Evolutionary conservation across 2,329 filamentous ascomycete species (phyloP).

Genomic region (Cadophora sp.): DNA sequence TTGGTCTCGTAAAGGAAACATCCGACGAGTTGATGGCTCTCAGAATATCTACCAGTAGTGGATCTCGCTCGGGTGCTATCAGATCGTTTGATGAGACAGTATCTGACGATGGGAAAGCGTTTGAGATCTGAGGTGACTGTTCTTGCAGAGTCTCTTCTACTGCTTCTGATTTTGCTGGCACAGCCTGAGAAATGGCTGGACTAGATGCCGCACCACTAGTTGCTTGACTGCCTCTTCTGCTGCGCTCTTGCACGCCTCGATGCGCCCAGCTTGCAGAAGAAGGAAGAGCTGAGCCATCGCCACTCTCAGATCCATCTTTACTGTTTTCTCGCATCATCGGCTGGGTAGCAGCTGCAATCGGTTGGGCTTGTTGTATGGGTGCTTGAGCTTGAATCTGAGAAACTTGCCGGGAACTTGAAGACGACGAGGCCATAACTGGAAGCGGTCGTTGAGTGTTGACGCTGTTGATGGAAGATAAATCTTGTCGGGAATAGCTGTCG

Average conservation of each 20-base stretch:
- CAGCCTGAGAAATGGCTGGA: constrained; percentile 71
- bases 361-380: constrained; percentile 44
- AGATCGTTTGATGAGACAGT: constrained; percentile 21
- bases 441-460: constrained; percentile 78
- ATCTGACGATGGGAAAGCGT: constrained; percentile 1
- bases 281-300: constrained; percentile 89
- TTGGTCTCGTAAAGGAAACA: constrained; percentile 55
- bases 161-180: constrained; percentile 61
- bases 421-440: constrained; percentile 56
- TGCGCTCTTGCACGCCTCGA: constrained; percentile 68
- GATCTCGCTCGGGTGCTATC: constrained; percentile 34
- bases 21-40: constrained; percentile 55
- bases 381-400: constrained; percentile 47
- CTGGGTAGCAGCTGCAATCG: constrained; percentile 54
- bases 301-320: constrained; percentile 75
- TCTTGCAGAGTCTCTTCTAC: constrained; percentile 43
- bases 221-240: constrained; percentile 77
- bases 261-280: constrained; percentile 94
- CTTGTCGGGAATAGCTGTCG: constrained; percentile 93
- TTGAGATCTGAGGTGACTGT: not conserved
- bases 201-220: constrained; percentile 84
- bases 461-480: constrained; percentile 93
- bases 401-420: constrained; percentile 61
- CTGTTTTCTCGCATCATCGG: constrained; percentile 79
- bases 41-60: constrained; percentile 49